Conservation (phyloP, 768 basidiomycete genomes). For the Leucosporidium scottii region DNA sequence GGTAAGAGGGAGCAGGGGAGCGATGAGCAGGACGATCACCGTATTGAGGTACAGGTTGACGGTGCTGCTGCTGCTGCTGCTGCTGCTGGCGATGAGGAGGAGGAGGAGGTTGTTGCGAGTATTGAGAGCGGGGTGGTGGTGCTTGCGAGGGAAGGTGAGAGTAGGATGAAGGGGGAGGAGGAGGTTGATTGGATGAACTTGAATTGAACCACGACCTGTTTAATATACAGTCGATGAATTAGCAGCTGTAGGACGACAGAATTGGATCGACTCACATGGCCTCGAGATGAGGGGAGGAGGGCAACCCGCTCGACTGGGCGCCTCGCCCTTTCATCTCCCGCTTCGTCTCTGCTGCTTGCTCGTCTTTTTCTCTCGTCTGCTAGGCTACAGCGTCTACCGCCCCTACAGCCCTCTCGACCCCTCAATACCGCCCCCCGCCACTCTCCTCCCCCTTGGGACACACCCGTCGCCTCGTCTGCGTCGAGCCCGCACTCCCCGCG, state of each 20-base stretch:
- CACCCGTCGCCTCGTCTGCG: too few species aligned
- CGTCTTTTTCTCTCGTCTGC: too few species aligned
- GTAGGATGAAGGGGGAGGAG: constrained; percentile 1
- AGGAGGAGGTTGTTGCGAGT: constrained; percentile 8
- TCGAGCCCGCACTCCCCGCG: background rate
- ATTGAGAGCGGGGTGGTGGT: constrained; percentile 2
- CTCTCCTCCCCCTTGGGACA: too few species aligned
- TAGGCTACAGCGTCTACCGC: too few species aligned
- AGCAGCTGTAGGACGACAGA: too few species aligned
- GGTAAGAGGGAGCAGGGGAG: background rate
- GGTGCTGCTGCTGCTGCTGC: background rate
- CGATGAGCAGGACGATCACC: background rate
- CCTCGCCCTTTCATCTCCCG: background rate
- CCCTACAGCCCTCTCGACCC: too few species aligned
- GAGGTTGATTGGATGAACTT: background rate
- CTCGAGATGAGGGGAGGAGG: too few species aligned
- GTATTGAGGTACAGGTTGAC: background rate
- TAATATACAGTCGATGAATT: background rate
- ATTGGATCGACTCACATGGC: too few species aligned
- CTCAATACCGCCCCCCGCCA: too few species aligned
- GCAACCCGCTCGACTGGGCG: background rate
- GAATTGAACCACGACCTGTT: background rate
- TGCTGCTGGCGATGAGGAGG: too few species aligned
- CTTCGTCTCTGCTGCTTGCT: too few species aligned
- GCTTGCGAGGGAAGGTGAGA: background rate